Base-by-base conservation (phyloP, 345 rosid genomes). In the Eucalyptus leucophloia region DNA sequence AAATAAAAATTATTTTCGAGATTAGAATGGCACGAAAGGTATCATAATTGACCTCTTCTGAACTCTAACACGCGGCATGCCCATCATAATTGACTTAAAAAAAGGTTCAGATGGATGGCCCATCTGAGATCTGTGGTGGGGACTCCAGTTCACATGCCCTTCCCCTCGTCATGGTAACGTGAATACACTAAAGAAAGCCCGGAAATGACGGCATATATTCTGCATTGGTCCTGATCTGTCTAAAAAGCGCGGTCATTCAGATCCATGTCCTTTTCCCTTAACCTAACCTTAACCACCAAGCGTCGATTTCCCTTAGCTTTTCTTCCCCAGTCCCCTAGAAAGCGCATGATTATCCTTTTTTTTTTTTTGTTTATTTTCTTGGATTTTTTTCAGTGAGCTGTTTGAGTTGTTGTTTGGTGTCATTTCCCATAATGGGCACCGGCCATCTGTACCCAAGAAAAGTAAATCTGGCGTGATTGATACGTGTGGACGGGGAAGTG, bases 11-110 rank as follows among this genome's bases (percentile, higher is more conserved):
- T 7, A 53, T 19, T 19, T 53, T 53, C 4, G 0, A 53, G 9
- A 19, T 19, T 19, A 7, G 23, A 18, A 51, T 18, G 2, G 8
- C 1, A 51, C 0, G 4, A 51, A 51, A 7, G 23, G 9, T 7
- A 18, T 1, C 4, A 7, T 53, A 53, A 4, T 12, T 65, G 16
- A 30, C 37, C 17, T 62, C 37, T 30, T 62, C 72, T 30, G 5
- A 15, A 62, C 5, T 30, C 72, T 62, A 65, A n/a, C 19, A 15
- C 8, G 72, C 49, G 49, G 47, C 47, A 45, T 45, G 47, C 47
- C 47, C 47, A 45, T 45, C 47, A 45, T 45, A 45, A 45, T 45
- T 45, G 37, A n/a, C 3, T 30, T 30, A 10, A 62, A 62, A 13
- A 62, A 62, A 7, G 34, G 65, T 26, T 58, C 15, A 60, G 32